These are phyloP conservation scores for Cymbopogon flexuosus DNA, from an alignment of 202 grass and related monocot genomes.

Conservation along the genomic window DNA sequence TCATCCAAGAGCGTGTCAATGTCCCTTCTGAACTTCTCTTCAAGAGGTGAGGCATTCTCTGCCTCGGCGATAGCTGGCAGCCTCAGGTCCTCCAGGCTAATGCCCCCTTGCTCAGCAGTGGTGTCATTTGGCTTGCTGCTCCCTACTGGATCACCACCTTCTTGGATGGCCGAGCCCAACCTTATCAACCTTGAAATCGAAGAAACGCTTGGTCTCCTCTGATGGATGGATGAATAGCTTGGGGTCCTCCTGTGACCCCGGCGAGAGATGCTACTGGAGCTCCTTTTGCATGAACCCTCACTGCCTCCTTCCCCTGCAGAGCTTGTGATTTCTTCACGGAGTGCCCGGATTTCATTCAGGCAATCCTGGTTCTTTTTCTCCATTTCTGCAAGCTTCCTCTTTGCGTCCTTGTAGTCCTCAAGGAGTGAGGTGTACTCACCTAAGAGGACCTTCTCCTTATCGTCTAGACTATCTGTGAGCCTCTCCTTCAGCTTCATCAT, in stretches of 20 bases:
- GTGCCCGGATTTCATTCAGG: slow-evolving; percentile 49
- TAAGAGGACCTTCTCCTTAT: slow-evolving; percentile 50
- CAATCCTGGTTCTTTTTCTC: slow-evolving; percentile 60
- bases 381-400: slow-evolving; percentile 52
- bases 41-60: slow-evolving; percentile 37
- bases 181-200: slow-evolving; percentile 41
- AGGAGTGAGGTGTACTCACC: slow-evolving; percentile 54
- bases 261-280: neutral
- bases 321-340: slow-evolving; percentile 46
- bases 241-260: slow-evolving; percentile 47
- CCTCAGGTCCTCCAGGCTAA: slow-evolving; percentile 12
- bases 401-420: slow-evolving; percentile 59
- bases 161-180: slow-evolving; percentile 29
- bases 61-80: slow-evolving; percentile 13
- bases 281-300: neutral
- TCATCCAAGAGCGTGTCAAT: slow-evolving; percentile 77
- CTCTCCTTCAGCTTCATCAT: slow-evolving; percentile 40
- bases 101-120: neutral
- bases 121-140: neutral
- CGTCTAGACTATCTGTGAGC: slow-evolving; percentile 39
- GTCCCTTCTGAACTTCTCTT: slow-evolving; percentile 67
- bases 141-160: neutral
- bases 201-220: slow-evolving; percentile 38
- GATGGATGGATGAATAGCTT: slow-evolving; percentile 14
- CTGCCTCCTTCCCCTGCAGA: neutral